These are phyloP conservation scores for Ricinus communis DNA, from an alignment of 345 rosid genomes.

Conservation along the genomic window DNA sequence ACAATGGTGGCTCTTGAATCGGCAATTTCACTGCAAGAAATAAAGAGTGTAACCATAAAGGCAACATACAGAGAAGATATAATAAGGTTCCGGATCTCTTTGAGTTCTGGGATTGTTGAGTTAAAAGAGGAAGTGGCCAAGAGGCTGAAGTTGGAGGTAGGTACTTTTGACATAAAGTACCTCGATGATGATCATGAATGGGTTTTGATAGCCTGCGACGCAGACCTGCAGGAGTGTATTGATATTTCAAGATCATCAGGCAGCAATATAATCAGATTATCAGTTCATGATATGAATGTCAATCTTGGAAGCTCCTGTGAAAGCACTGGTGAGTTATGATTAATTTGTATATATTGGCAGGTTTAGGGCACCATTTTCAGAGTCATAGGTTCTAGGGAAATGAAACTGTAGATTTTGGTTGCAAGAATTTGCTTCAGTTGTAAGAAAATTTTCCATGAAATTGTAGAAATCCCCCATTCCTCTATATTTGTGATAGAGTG, in stretches of 20 bases:
- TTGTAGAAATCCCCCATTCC: constrained; percentile 6
- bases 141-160: constrained; percentile 77
- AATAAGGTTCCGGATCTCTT: constrained; percentile 70
- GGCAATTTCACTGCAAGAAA: constrained; percentile 42
- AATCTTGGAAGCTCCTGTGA: constrained; percentile 88
- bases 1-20: constrained; percentile 26
- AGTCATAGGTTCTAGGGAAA: constrained; percentile 18
- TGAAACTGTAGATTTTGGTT: constrained; percentile 23
- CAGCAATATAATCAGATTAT: constrained; percentile 56
- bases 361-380: constrained; percentile 23
- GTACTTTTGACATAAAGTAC: constrained; percentile 76
- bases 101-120: constrained; percentile 51
- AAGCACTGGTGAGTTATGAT: constrained; percentile 62
- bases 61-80: constrained; percentile 79
- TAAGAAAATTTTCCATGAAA: constrained; percentile 13
- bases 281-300: constrained; percentile 59
- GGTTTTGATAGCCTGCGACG: constrained; percentile 79
- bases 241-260: constrained; percentile 66
- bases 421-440: constrained; percentile 14
- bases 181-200: constrained; percentile 81
- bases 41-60: constrained; percentile 55
- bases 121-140: constrained; percentile 80
- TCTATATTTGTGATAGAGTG: neutral
- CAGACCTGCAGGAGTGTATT: constrained; percentile 79
- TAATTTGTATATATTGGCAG: constrained; percentile 17